Percentiles rank a stretch among this genome's conserved stretches.
These are phyloP conservation scores for Colletotrichum simmondsii DNA, from an alignment of 2,329 filamentous ascomycete species.

Conservation along the genomic window DNA sequence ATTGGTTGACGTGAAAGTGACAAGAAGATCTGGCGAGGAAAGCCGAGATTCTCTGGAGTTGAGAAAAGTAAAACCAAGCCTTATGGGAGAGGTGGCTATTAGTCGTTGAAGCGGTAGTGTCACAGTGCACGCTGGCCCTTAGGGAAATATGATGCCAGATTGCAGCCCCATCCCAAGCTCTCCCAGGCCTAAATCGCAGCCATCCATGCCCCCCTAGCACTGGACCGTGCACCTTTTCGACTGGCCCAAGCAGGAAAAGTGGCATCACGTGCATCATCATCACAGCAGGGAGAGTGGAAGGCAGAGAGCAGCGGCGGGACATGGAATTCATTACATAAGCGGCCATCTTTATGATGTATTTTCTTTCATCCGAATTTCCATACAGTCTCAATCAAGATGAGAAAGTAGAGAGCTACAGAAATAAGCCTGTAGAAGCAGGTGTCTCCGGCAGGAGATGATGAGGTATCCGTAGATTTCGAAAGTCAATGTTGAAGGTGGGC, in stretches of 20 bases:
- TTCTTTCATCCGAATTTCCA: not conserved
- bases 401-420: not conserved
- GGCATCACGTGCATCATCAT: slow-evolving; percentile 24
- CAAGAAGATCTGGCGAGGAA: slow-evolving; percentile 7
- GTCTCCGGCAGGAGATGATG: not conserved
- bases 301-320: not conserved
- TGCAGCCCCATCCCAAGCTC: slow-evolving; percentile 36
- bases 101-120: slow-evolving; percentile 18
- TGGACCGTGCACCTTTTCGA: slow-evolving; percentile 27
- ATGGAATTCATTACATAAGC: not conserved
- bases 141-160: slow-evolving; percentile 37
- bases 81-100: slow-evolving; percentile 26
- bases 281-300: not conserved
- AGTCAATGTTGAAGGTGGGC: no score
- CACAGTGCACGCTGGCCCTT: slow-evolving; percentile 26
- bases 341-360: not conserved
- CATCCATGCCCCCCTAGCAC: slow-evolving; percentile 12
- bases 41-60: slow-evolving; percentile 26
- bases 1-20: slow-evolving; percentile 16
- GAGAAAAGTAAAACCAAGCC: slow-evolving; percentile 27
- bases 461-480: not conserved
- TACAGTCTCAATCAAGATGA: no score
- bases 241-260: not conserved
- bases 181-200: slow-evolving; percentile 11
- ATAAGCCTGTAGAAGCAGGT: not conserved